Evolutionary conservation across 805 yeast species (phyloP), one percentile per base, ranked within the genome.

Genomic region (Metschnikowia chrysomelidarum): DNA sequence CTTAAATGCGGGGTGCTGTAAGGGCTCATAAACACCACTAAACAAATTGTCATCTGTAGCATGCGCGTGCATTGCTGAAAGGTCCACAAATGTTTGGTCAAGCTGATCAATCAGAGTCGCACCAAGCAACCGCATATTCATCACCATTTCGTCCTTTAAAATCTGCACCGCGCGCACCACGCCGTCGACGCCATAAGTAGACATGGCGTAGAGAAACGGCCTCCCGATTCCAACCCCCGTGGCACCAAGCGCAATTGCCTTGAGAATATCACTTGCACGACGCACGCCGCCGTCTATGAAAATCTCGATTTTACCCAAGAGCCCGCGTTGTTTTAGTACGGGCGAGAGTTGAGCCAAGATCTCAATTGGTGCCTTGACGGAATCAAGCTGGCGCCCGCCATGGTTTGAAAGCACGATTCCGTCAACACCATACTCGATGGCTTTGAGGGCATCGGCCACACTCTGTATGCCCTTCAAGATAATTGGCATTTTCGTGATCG

Each of bases 121-220:
- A 9, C 88, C 89, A 37, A 82, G 59, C 24, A 82, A 61, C 47
- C 81, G 68, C 86, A 82, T 77, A 45, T 77, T 76, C 61, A 79
- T 74, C 34, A 69, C 62, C 62, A 82, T 67, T 50, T 82, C 89
- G 20, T 67, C 73, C 43, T 75, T 70, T 48, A 82, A 59, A 4
- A 81, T 65, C 47, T 77, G 79, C 38, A 82, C 73, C 10, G 87
- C 84, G 43, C 72, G 73, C 27, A 56, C 54, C 7, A 82, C 88
- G 20, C 94, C 95, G 5, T 67, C 78, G 47, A 76, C 87, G 8
- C 94, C 94, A 45, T 84, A 86, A 2, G 86, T 71, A n/a, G 85
- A 71, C 78, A 82, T 76, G 24, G 88, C 87, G 52, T 81, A 84
- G 21, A 83, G 55, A 56, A 84, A 80, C 2, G 89, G 87, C 38